A percentile compares a stretch with the other conserved stretches of the same genome.
These are phyloP conservation scores for Septoria petroselini DNA, from an alignment of 2,329 filamentous ascomycete genomes.

Conservation along the genomic window DNA sequence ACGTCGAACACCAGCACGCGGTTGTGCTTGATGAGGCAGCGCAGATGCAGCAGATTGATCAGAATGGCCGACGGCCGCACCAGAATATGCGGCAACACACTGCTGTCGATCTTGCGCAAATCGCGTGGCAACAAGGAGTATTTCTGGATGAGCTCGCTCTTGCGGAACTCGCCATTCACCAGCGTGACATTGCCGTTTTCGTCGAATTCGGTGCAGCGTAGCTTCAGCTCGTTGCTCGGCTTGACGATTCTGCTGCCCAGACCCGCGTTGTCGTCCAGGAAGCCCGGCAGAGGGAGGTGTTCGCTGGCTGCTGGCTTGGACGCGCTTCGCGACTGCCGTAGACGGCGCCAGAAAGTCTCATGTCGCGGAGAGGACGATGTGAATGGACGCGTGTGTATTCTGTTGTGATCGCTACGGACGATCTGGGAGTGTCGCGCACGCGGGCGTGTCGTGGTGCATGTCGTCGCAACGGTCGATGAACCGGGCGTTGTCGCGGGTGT, in stretches of 20 bases:
- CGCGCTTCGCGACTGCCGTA: slow-evolving; percentile 25
- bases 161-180: slow-evolving; percentile 94
- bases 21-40: slow-evolving; percentile 91
- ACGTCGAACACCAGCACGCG: slow-evolving; percentile 94
- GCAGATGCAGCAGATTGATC: slow-evolving; percentile 92
- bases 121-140: slow-evolving; percentile 92
- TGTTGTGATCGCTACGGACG: slow-evolving; percentile 25
- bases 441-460: slow-evolving; percentile 2
- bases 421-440: slow-evolving; percentile 2
- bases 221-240: slow-evolving; percentile 75
- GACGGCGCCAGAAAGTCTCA: slow-evolving; percentile 31
- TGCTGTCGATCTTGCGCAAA: slow-evolving; percentile 95
- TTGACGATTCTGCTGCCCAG: slow-evolving; percentile 68
- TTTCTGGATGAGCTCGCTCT: slow-evolving; percentile 95
- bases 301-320: slow-evolving; percentile 49
- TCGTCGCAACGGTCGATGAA: slow-evolving; percentile 9
- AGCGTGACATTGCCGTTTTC: slow-evolving; percentile 87
- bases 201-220: slow-evolving; percentile 93
- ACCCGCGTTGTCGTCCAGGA: slow-evolving; percentile 59
- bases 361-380: slow-evolving; percentile 15
- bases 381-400: slow-evolving; percentile 26
- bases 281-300: slow-evolving; percentile 52
- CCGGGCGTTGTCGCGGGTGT: slow-evolving; percentile 34
- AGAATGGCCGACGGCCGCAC: slow-evolving; percentile 90
- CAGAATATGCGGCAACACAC: slow-evolving; percentile 89